phyloP scores from a whole-genome alignment of 345 rosid species.

The Dipteronia dyeriana region DNA sequence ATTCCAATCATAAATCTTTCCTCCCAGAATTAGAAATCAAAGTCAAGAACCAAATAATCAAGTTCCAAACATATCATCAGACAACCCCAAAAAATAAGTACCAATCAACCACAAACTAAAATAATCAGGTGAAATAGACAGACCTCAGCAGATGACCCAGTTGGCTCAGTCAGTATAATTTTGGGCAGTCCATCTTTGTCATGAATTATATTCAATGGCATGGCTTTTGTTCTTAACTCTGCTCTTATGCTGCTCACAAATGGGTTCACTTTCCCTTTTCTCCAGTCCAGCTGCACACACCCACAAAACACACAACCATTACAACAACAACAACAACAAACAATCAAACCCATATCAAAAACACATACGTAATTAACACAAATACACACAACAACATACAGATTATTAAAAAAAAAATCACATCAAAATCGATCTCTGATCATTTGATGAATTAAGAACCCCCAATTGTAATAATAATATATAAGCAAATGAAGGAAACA shows the following conservation, averaged over 20 bases:
- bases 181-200: constrained; percentile 65
- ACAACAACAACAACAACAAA: constrained; percentile 4
- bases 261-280: constrained; percentile 62
- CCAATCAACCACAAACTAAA: constrained; percentile 1
- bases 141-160: constrained; percentile 89
- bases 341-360: constrained; percentile 16
- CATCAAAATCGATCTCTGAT: background rate
- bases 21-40: background rate
- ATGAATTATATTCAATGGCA: constrained; percentile 71
- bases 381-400: background rate
- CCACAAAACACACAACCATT: background rate
- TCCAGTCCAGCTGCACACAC: constrained; percentile 58
- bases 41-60: background rate
- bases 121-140: background rate
- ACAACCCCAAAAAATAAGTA: background rate
- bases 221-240: constrained; percentile 46
- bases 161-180: constrained; percentile 71
- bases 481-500: background rate
- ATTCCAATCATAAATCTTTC: too few species aligned
- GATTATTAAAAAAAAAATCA: background rate
- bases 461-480: background rate
- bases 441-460: background rate
- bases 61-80: background rate
- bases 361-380: background rate
- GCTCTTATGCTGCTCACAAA: constrained; percentile 52